Evolutionary conservation across 805 yeast species (phyloP).

Genomic region (Metschnikowia corniflorae): DNA sequence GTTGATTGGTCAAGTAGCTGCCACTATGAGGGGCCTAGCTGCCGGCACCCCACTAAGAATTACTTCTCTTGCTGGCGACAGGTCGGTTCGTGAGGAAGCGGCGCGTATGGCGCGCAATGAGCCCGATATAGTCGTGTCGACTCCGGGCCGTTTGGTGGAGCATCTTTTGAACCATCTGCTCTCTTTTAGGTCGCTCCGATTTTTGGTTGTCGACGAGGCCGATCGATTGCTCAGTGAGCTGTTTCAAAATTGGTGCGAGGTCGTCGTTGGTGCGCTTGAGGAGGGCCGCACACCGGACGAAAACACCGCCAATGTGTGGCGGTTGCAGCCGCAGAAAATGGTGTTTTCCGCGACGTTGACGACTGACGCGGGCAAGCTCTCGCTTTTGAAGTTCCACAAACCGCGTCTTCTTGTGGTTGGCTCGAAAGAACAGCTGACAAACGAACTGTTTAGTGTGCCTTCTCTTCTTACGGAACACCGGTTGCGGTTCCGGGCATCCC

Average conservation of each 20-base stretch:
- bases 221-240: conserved; percentile 80
- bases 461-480: conserved; percentile 44
- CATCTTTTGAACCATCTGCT: conserved; percentile 49
- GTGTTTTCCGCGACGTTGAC: conserved; percentile 92
- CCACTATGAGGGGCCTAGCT: conserved; percentile 55
- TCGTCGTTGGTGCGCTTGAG: conserved; percentile 41
- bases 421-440: conserved; percentile 42
- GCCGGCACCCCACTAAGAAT: conserved; percentile 67
- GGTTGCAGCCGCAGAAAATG: conserved; percentile 50
- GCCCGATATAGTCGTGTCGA: conserved; percentile 70
- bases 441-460: conserved; percentile 63
- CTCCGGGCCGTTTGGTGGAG: conserved; percentile 84
- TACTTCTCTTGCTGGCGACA: conserved; percentile 54
- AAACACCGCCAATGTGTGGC: conserved; percentile 31
- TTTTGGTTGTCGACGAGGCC: conserved; percentile 75
- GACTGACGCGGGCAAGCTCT: conserved; percentile 83
- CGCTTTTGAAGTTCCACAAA: conserved; percentile 60
- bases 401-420: conserved; percentile 80
- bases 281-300: conserved; percentile 14
- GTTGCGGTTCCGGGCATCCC: conserved; percentile 37
- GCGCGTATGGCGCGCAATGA: conserved; percentile 36
- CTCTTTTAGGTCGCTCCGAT: conserved; percentile 51
- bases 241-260: conserved; percentile 88
- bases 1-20: conserved; percentile 74
- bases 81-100: conserved; percentile 60